Evolutionary conservation across 2,329 filamentous ascomycete genomes (phyloP).

Genomic region (Ophiocordyceps sinensis): DNA sequence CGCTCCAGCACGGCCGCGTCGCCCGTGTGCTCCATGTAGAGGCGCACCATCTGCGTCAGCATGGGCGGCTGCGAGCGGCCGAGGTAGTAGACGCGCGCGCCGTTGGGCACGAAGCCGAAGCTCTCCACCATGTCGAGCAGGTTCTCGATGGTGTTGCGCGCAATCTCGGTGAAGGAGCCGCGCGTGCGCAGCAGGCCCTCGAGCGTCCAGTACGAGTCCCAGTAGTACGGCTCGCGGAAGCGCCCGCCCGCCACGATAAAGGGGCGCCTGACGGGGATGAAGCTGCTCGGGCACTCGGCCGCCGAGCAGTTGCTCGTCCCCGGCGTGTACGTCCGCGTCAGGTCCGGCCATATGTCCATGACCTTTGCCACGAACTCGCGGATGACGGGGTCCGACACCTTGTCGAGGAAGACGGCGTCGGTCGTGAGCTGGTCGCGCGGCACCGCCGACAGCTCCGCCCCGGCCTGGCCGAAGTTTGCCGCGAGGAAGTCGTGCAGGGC

Average conservation of each 20-base stretch:
- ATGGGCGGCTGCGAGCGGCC: constrained; percentile 55
- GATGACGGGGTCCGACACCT: constrained; percentile 42
- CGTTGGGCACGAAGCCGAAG: constrained; percentile 54
- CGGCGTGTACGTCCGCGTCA: constrained; percentile 44
- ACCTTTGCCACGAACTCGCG: constrained; percentile 47
- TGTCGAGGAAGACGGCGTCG: constrained; percentile 41
- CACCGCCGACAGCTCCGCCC: constrained; percentile 45
- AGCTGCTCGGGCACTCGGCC: constrained; percentile 43
- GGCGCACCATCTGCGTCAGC: constrained; percentile 49
- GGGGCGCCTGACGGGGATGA: constrained; percentile 50
- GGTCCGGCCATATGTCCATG: constrained; percentile 54
- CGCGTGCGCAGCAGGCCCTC: constrained; percentile 51
- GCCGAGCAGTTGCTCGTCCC: constrained; percentile 29
- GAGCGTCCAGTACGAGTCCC: constrained; percentile 57
- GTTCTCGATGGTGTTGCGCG: constrained; percentile 54
- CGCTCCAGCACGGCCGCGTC: constrained; percentile 45
- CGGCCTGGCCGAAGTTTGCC: constrained; percentile 49
- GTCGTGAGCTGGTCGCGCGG: constrained; percentile 35
- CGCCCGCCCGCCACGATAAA: constrained; percentile 60
- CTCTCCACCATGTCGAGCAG: constrained; percentile 52
- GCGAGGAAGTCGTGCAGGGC: constrained; percentile 46
- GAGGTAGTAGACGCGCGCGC: constrained; percentile 51
- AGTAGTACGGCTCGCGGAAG: constrained; percentile 58
- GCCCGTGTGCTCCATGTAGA: constrained; percentile 50
- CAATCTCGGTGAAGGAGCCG: constrained; percentile 47